Base-by-base conservation (phyloP, 2,329 filamentous ascomycete genomes). In the Tolypocladium inflatum region DNA sequence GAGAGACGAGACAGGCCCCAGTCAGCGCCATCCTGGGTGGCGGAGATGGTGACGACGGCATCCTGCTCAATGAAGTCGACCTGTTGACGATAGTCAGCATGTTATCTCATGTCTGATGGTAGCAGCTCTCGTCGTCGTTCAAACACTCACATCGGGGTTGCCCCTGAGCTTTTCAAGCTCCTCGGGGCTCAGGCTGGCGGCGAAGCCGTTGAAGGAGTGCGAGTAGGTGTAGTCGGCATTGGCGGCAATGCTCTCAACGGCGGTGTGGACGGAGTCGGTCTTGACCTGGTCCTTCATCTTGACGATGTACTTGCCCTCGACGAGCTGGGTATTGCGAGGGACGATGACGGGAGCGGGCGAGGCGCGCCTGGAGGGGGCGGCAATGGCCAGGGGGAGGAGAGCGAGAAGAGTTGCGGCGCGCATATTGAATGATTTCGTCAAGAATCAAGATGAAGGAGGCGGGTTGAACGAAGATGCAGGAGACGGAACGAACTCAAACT, bases 31-130 rank as follows among this genome's bases (percentile, higher is more conserved):
- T 56, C 57, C 63, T 79, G 75, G 19, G 67, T 67, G n/a, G 55
- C 74, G 68, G 54, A 70, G 59, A 89, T 89, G 76, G 89, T 68
- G 52, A 77, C 65, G 38, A 68, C 61, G 51, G 66, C 68, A 59
- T 79, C 74, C 57, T 73, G 70, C 66, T 78, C 74, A 39, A 78
- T 68, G 62, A 70, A 76, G 19, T 72, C 71, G 43, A 59, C 63
- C 64, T 66, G 42, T 38, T 23, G 30, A n/a, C 6, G 2, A n/a
- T 21, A 21, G 35, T 30, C 15, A 55, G 50, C 33, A 26, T 21
- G 30, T 7, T 17, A 9, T n/a, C 26, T 19, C 15, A 4, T 21
- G 9, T 42, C 8, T 21, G 9, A 10, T 2, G 41, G 9, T 8
- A 42, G 8, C 41, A 11, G 19, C 41, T 6, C 37, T 17, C 11